Base-by-base conservation (phyloP, 257 asterid species). In the Plantago major region DNA sequence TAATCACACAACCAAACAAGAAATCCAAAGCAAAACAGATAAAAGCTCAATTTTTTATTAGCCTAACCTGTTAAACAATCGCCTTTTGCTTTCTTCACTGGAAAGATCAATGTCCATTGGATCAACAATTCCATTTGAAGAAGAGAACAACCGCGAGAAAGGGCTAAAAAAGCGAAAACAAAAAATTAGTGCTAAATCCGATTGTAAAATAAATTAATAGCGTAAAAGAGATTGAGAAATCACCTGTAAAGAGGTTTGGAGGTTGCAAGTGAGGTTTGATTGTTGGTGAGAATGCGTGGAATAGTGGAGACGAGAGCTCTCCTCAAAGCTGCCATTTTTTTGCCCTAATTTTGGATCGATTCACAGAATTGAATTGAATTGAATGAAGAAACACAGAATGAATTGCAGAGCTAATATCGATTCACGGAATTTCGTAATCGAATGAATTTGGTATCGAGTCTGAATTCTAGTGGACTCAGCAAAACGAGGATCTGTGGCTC, bases 21-120 rank as follows among this genome's bases (percentile, higher is more conserved):
- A 11, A 45, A 10, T 9, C 33, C 15, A 53, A 37, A 55, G 45
- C 4, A 50, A 54, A 46, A n/a, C 19, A 6, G 42, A 67, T 8
- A 4, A 6, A 44, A 19, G 12, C n/a, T n/a, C 0, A 43, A 59
- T 22, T 26, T 45, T 26, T 4, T 4, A 33, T 33, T 2, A 33
- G 3, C 40, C 6, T 7, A 8, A 42, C 98, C 98, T 85, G 84
- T 90, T 90, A 60, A 65, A 79, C 67, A 88, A 58, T 15, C 89
- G 89, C 78, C 96, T 74, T 68, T 81, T 90, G 70, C 85, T 80
- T 77, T 90, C 94, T 66, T 85, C 88, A 46, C 49, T 67, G 62
- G 94, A 80, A 58, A 85, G 81, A 79, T 90, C 94, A 60, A 85
- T 69, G 65, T 78, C 75, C 10, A 68, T 19, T 40, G 74, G 58